Percentiles rank a stretch among this genome's conserved stretches.
These are phyloP conservation scores for Francoa sonchifolia DNA, from an alignment of 441 rosid species.

Conservation along the genomic window DNA sequence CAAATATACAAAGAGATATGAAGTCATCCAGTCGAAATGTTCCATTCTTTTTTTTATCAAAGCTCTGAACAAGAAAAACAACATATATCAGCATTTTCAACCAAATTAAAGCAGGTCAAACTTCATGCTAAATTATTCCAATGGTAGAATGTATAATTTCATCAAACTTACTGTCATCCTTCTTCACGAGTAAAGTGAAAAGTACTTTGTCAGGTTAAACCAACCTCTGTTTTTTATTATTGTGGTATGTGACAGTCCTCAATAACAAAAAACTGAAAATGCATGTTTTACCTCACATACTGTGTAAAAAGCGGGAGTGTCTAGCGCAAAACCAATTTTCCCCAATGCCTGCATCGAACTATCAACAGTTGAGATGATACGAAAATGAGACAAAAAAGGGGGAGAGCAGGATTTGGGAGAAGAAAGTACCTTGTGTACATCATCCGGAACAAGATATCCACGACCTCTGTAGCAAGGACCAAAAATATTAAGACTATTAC, in stretches of 20 bases:
- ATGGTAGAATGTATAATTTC: no score
- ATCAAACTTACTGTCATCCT: no score
- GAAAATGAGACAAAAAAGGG: neutral
- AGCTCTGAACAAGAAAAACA: slow-evolving; percentile 30
- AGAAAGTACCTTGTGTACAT: slow-evolving; percentile 17
- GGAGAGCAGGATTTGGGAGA: neutral
- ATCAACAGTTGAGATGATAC: slow-evolving; percentile 8
- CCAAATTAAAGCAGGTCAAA: neutral
- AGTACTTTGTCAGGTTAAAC: no score
- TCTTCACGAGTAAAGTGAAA: no score
- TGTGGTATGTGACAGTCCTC: neutral
- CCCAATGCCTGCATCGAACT: slow-evolving; percentile 35
- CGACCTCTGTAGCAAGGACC: slow-evolving; percentile 28
- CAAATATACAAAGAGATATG: slow-evolving; percentile 56
- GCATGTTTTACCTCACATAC: slow-evolving; percentile 50
- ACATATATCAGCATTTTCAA: slow-evolving; percentile 5
- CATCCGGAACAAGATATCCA: slow-evolving; percentile 44
- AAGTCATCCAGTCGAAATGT: slow-evolving; percentile 49
- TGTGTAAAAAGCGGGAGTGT: slow-evolving; percentile 52
- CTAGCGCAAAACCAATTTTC: slow-evolving; percentile 51
- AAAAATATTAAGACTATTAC: neutral
- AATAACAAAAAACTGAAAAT: neutral
- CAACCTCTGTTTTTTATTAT: no score
- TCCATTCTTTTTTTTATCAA: slow-evolving; percentile 52
- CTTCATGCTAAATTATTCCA: no score